Evolutionary conservation across 805 yeast species (phyloP), one percentile per base, ranked within the genome.

Genomic region (Starmerella floricola): DNA sequence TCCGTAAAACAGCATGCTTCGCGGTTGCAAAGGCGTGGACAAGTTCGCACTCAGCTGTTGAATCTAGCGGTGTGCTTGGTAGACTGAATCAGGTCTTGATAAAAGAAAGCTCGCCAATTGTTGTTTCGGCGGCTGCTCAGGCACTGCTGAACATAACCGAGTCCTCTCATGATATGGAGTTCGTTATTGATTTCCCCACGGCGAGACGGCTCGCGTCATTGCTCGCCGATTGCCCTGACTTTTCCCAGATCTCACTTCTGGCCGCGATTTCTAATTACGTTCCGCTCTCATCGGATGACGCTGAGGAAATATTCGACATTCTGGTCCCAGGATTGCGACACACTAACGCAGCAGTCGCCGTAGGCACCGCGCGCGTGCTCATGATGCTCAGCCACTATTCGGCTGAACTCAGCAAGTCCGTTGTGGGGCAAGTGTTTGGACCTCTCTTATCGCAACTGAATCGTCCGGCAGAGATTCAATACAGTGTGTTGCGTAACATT

Each of bases 401-500:
- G 13, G 68, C 68, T 20, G 65, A 66, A 38, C 67, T 78, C 1
- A 74, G 71, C 24, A 68, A 71, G 27, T 66, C 68, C n/a, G 56
- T 81, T 3, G 78, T 83, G 1, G 54, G 91, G 0, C 70, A 76
- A 11, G 76, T 91, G 0, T 63, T 86, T 34, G 70, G 78, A 1
- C 71, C 84, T 3, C 61, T 86, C 27, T 63, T 86, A 45, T 67
- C 83, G 3, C 83, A 81, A 55, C 38, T 50, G 16, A 40, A 39
- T 13, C 42, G 48, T 1, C 83, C 87, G 0, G 63, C 87, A 0
- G 96, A 88, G 58, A 66, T 84, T 20, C 94, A 85, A 60, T 88
- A 86, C 57, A 65, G 86, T 35, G 80, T 79, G 1, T 65, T 87
- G 49, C 67, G 95, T 56, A 88, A 87, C 57, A 82, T 85, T 20